These are phyloP conservation scores for Gossypioides kirkii DNA, from an alignment of 345 rosid species.

Conservation along the genomic window DNA sequence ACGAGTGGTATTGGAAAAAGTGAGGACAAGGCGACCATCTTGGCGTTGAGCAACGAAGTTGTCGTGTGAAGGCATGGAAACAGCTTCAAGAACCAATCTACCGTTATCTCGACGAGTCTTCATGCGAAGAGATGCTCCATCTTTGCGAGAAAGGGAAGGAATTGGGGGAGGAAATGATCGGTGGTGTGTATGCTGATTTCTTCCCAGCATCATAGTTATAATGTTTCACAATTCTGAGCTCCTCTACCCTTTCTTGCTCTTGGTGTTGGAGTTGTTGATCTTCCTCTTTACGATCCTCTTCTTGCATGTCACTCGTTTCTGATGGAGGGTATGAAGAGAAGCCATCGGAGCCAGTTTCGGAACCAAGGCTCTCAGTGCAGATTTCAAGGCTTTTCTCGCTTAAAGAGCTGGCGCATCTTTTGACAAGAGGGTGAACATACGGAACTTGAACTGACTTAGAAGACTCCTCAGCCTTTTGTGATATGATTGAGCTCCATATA, in stretches of 20 bases:
- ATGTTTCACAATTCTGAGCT: conserved; percentile 16
- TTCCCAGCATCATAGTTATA: conserved; percentile 15
- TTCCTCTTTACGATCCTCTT: conserved; percentile 27
- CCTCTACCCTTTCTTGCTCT: conserved; percentile 14
- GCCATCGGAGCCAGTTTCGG: conserved; percentile 88
- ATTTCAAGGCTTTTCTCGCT: conserved; percentile 73
- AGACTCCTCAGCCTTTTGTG: conserved; percentile 38
- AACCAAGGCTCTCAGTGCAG: conserved; percentile 99
- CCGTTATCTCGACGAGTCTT: conserved; percentile 79
- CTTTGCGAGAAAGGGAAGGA: conserved; percentile 47
- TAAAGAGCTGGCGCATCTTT: conserved; percentile 55
- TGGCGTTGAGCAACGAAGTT: conserved; percentile 75
- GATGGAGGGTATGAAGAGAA: conserved; percentile 62
- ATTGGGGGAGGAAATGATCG: conserved; percentile 79
- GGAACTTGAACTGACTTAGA: conserved; percentile 38
- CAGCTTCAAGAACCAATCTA: conserved; percentile 81
- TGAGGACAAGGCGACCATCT: conserved; percentile 84
- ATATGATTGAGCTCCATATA: conserved; percentile 57
- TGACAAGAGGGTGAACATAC: conserved; percentile 69
- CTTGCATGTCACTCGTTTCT: conserved; percentile 44
- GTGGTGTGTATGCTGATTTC: conserved; percentile 19
- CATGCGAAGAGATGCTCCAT: conserved; percentile 57
- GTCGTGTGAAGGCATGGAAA: conserved; percentile 61
- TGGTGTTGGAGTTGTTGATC: conserved; percentile 13
- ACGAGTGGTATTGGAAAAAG: conserved; percentile 29